Evolutionary conservation across 2,329 filamentous ascomycete genomes (phyloP), one percentile per base, ranked within the genome.

Genomic region (Ascochyta pisi): DNA sequence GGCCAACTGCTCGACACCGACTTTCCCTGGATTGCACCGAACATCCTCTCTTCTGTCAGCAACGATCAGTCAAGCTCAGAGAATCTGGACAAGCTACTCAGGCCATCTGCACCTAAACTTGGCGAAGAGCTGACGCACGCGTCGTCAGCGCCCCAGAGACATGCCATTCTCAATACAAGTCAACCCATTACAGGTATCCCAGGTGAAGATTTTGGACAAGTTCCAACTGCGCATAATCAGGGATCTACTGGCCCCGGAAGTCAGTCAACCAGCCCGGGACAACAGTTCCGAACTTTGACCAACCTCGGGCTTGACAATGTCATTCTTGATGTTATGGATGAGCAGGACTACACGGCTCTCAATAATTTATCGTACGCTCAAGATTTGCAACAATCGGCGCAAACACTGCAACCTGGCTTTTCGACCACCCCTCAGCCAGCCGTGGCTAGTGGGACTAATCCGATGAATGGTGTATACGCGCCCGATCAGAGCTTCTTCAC

Each of bases 311-410:
- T 73, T 1, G 72, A 75, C 37, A 64, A 57, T 29, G 39, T 73
- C 1, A 48, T 75, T n/a, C 43, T 42, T 9, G 70, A 74, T 26
- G 62, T 71, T 8, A 68, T 74, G 68, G 60, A 63, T 4, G 67
- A 62, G 7, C 27, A 44, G 27, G 27, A 40, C 22, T 52, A 37
- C 16, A 10, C 48, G 10, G 19, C 19, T 23, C 24, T 38, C 16
- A 23, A 19, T 37, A n/a, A 23, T 23, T 7, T 40, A 4, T 24
- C 43, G 12, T 31, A 47, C 23, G 13, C 24, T 23, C 46, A 45
- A n/a, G 24, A 22, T 19, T 3, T 16, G 6, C 29, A 34, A 12
- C 38, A 27, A 1, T 27, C 39, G 37, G 45, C 48, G 44, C 45
- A 46, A 44, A 42, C 39, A 12, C 42, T 37, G n/a, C 54, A 54